A percentile compares a stretch with the other conserved stretches of the same genome.
phyloP scores from a whole-genome alignment of 1,139 yeast species.

The Hyphopichia buzzinii region DNA sequence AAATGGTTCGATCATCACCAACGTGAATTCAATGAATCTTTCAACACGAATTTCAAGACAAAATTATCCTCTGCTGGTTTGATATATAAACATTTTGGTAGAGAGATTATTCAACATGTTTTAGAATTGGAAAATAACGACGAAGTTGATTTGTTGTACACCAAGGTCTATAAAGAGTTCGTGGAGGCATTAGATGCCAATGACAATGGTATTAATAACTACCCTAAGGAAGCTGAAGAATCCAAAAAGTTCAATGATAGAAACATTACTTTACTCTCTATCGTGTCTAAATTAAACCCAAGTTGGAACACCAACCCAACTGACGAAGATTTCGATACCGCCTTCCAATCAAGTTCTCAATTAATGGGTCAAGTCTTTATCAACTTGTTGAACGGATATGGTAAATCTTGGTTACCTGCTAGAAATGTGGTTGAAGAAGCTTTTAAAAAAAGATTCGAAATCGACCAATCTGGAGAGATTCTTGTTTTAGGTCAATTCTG shows the following conservation, averaged over 20 bases:
- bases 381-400: constrained; percentile 66
- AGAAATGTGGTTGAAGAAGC: constrained; percentile 73
- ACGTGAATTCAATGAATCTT: constrained; percentile 50
- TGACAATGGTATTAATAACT: constrained; percentile 87
- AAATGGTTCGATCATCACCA: constrained; percentile 97
- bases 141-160: constrained; percentile 59
- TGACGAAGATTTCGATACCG: constrained; percentile 64
- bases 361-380: constrained; percentile 82
- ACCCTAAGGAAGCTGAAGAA: constrained; percentile 47
- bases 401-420: constrained; percentile 91
- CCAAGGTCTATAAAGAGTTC: constrained; percentile 77
- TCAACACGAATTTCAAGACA: constrained; percentile 46
- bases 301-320: constrained; percentile 70
- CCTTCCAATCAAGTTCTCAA: constrained; percentile 68
- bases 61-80: constrained; percentile 93
- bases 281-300: constrained; percentile 78
- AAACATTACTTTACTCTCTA: constrained; percentile 71
- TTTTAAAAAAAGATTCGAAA: constrained; percentile 50
- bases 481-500: constrained; percentile 70
- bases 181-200: constrained; percentile 93
- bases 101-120: constrained; percentile 60
- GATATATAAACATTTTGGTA: constrained; percentile 89
- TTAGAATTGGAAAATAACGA: constrained; percentile 34
- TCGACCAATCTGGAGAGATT: constrained; percentile 67
- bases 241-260: constrained; percentile 31